These are phyloP conservation scores for Lepiota brunneoincarnata DNA, from an alignment of 768 basidiomycete species.

Conservation along the genomic window DNA sequence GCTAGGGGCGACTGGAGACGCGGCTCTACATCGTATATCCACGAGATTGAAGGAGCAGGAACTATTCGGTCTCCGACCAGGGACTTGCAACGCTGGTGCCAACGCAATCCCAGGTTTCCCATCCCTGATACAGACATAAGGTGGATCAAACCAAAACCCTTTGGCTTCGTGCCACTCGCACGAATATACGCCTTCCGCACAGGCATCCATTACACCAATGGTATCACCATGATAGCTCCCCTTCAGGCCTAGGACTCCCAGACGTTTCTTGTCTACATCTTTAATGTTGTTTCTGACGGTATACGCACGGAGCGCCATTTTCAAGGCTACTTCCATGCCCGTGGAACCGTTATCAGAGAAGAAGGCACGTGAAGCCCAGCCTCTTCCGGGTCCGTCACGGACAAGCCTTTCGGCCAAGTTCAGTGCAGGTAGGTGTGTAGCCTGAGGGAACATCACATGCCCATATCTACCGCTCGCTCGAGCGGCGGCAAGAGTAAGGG, in stretches of 20 bases:
- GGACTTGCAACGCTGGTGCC: conserved; percentile 44
- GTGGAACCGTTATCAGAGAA: conserved; percentile 96
- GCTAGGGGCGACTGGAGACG: conserved; percentile 66
- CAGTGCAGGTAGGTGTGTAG: conserved; percentile 83
- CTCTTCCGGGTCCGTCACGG: conserved; percentile 72
- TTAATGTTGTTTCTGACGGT: conserved; percentile 37
- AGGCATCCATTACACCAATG: conserved; percentile 96
- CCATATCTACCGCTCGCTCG: conserved; percentile 91
- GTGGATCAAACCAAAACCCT: conserved; percentile 93
- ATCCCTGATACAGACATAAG: conserved; percentile 66
- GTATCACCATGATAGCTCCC: conserved; percentile 99
- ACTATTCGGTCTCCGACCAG: conserved; percentile 25
- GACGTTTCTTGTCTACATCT: conserved; percentile 37
- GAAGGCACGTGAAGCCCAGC: conserved; percentile 91
- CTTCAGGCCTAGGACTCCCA: conserved; percentile 82
- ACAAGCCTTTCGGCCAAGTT: conserved; percentile 79
- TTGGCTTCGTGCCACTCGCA: conserved; percentile 96
- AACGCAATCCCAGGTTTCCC: conserved; percentile 54
- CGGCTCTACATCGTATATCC: conserved; percentile 66
- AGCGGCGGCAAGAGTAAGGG: conserved; percentile 83
- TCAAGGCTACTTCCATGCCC: conserved; percentile 95
- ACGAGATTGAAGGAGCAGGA: conserved; percentile 44
- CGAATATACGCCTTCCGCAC: conserved; percentile 85
- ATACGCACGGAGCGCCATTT: conserved; percentile 88
- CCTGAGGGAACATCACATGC: conserved; percentile 94